Conservation (phyloP, 2,329 filamentous ascomycete genomes). For the Microdochium nivale region DNA sequence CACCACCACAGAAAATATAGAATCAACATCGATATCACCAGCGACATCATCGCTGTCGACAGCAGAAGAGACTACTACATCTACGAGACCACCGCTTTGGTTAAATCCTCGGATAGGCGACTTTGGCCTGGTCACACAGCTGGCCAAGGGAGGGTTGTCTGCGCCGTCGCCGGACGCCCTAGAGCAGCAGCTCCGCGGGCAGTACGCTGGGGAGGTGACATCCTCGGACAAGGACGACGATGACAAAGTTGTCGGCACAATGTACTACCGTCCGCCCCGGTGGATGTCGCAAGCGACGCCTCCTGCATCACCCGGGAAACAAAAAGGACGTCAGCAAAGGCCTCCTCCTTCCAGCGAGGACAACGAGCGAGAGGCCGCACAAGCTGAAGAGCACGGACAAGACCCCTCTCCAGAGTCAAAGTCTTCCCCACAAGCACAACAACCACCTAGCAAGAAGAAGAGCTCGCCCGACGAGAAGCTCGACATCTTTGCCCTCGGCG, state of each 20-base stretch:
- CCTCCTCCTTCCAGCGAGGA: no score
- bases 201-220: background rate
- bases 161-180: background rate
- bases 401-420: background rate
- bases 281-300: conserved; percentile 2
- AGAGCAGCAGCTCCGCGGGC: background rate
- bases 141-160: conserved; percentile 25
- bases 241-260: conserved; percentile 43
- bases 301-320: background rate
- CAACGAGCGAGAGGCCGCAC: no score
- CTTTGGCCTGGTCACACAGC: conserved; percentile 54
- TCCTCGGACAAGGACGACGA: background rate
- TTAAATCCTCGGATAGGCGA: conserved; percentile 56
- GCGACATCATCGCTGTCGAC: conserved; percentile 10
- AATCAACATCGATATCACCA: conserved; percentile 31
- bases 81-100: conserved; percentile 16
- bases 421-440: background rate
- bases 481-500: conserved; percentile 52
- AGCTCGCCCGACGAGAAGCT: conserved; percentile 35
- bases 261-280: conserved; percentile 49
- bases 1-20: background rate
- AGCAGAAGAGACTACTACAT: conserved; percentile 22
- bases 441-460: background rate
- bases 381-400: background rate
- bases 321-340: conserved; percentile 1